Evolutionary conservation across 108 stramenopile genomes (phyloP).

Genomic region (Conticribra guillardii): DNA sequence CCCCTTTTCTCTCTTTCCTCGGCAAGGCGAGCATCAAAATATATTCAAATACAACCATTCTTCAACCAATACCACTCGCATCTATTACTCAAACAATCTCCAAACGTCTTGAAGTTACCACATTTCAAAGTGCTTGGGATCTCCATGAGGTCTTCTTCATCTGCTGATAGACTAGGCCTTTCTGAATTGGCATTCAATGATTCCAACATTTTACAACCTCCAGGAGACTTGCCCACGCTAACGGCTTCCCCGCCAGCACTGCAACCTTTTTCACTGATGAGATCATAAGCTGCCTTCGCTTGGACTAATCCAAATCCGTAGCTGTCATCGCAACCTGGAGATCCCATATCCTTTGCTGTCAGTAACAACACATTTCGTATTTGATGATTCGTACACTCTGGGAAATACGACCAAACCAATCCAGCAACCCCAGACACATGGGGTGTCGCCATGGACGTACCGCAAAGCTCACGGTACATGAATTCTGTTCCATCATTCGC

Average conservation of each 20-base stretch:
- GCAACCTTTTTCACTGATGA: constrained; percentile 30
- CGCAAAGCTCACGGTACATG: constrained; percentile 44
- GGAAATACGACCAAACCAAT: constrained; percentile 53
- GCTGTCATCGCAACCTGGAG: constrained; percentile 21
- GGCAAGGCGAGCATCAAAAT: too few species aligned
- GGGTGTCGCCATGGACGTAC: constrained; percentile 79
- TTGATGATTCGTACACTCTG: constrained; percentile 50
- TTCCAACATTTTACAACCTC: background rate
- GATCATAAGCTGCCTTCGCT: constrained; percentile 52
- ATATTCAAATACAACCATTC: too few species aligned
- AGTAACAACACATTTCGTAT: constrained; percentile 48
- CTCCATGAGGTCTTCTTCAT: too few species aligned
- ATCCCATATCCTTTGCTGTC: constrained; percentile 20
- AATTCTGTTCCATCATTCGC: constrained; percentile 1
- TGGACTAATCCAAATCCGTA: constrained; percentile 46
- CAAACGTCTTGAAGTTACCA: too few species aligned
- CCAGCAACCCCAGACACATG: constrained; percentile 68
- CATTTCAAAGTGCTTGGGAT: too few species aligned
- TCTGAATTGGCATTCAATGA: too few species aligned
- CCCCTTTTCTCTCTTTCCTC: too few species aligned
- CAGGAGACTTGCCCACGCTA: background rate
- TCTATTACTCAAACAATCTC: too few species aligned
- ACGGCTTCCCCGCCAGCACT: constrained; percentile 8
- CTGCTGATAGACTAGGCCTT: too few species aligned
- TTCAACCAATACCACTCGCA: too few species aligned